Percentiles rank a stretch among this genome's conserved stretches.
These are phyloP conservation scores for Chlorociboria aeruginascens DNA, from an alignment of 495 filamentous ascomycete species.

Conservation along the genomic window DNA sequence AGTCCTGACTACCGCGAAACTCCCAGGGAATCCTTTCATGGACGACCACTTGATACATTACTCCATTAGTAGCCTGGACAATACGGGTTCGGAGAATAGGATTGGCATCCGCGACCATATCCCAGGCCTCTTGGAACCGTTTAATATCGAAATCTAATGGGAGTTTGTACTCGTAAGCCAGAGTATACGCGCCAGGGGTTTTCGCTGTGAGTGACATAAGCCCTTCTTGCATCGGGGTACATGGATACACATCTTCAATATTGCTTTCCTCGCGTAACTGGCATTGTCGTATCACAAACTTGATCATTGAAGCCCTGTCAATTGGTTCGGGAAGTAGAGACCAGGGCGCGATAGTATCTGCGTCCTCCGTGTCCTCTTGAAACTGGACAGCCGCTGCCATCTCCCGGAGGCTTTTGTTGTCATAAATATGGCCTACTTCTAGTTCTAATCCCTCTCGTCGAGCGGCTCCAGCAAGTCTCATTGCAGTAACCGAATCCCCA, in stretches of 20 bases:
- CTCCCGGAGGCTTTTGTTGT: too few relatives aligned
- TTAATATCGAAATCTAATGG: slow-evolving; percentile 30
- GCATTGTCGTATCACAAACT: too few relatives aligned
- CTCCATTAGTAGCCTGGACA: slow-evolving; percentile 26
- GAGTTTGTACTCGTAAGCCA: slow-evolving; percentile 34
- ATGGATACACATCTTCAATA: slow-evolving; percentile 54
- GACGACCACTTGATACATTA: not conserved
- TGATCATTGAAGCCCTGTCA: too few relatives aligned
- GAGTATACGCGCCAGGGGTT: slow-evolving; percentile 45
- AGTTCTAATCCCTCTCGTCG: slow-evolving; percentile 24
- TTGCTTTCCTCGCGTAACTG: too few relatives aligned
- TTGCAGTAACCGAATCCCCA: slow-evolving; percentile 41
- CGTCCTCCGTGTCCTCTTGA: too few relatives aligned
- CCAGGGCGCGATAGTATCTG: too few relatives aligned
- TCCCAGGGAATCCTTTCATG: not conserved
- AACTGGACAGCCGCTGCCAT: too few relatives aligned
- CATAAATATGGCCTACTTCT: slow-evolving; percentile 31
- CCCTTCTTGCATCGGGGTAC: slow-evolving; percentile 61
- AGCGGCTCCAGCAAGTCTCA: slow-evolving; percentile 38
- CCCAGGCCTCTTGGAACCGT: slow-evolving; percentile 43
- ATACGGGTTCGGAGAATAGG: slow-evolving; percentile 46
- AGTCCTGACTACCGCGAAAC: not conserved
- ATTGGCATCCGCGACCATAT: slow-evolving; percentile 30
- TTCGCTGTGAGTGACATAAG: slow-evolving; percentile 50
- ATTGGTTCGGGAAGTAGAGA: too few relatives aligned